Evolutionary conservation across 306 rosid genomes (phyloP), one percentile per base, ranked within the genome.

Genomic region (Malus fusca): DNA sequence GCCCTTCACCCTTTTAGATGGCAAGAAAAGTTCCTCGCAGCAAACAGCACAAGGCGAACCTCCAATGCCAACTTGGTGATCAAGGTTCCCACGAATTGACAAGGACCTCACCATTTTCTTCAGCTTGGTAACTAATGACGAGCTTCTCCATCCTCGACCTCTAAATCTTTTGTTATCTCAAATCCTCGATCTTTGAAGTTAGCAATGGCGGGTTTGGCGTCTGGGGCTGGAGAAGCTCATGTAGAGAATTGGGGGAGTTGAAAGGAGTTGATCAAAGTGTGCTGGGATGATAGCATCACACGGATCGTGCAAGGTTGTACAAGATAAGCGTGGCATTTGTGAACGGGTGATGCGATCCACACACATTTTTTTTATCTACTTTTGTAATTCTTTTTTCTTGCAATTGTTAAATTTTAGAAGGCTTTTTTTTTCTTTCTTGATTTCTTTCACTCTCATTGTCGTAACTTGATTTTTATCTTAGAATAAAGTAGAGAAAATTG

Each of bases 11-110:
- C 53, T 71, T 61, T 74, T 53, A 0, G 72, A 70, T 26, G 66
- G 59, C 73, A 80, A 48, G 76, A 83, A 86, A 13, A 75, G 85
- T 71, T 83, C 83, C 44, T 80, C 87, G 10, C 82, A 83, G 67
- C 25, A 62, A 67, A 85, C 66, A 26, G 72, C 62, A 43, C 75
- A 26, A 3, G 52, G 70, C 13, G 77, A 43, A 23, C 35, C 56
- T 33, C 56, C 15, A 19, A 18, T 35, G 25, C 26, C 7, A 28
- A 7, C 33, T 8, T 53, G 59, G 5, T 25, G 35, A 22, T 71
- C 48, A 22, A 11, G 21, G 11, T 64, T 66, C 56, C 31, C 75
- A 10, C 33, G 1, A 64, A 21, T 23, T 13, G 53, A 14, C 7
- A 63, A 35, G 74, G 53, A 70, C 60, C 56, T 65, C 42, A 77